Base-by-base conservation (phyloP, 345 rosid species). In the Salix dunnii region DNA sequence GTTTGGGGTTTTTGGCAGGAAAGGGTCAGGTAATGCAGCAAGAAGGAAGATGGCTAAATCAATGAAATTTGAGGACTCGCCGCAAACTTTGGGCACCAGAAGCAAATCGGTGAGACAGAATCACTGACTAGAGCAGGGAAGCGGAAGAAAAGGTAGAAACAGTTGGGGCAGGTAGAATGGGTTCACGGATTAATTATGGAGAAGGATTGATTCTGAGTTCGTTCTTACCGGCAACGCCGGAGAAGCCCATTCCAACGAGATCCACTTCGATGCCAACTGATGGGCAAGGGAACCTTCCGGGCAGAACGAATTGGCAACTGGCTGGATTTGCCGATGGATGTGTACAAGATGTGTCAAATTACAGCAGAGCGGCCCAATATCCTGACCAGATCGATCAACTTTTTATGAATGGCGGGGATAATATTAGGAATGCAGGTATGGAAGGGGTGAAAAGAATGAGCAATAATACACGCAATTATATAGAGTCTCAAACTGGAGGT, bases 161-260 rank as follows among this genome's bases (percentile, higher is more conserved):
- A 33, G 38, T 17, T 33, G 20, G 68, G 20, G 68, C 35, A 30
- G 68, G 68, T 64, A 2, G 68, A 17, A 64, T 64, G 86, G 78
- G 76, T 74, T 78, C 86, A 13, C 82, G 75, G 78, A 73, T 67
- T 66, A 80, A 80, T 61, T 53, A 71, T 31, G 82, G 88, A n/a
- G 86, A 79, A 65, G 79, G 68, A 42, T 68, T 79, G 74, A 78
- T 77, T 51, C 42, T 73, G 77, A 85, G 77, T 81, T 67, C 85
- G 67, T 91, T 89, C 89, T 68, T 83, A 42, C 92, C 90, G 1
- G 4, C 67, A 20, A 86, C 92, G 16, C 88, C 90, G 5, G 80
- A 68, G 42, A 88, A 88, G 68, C 85, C 82, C 2, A 25, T 82
- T 49, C 77, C 72, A 33, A 53, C 72, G 25, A 74, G 80, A 85